Base-by-base conservation (phyloP, 2,329 filamentous ascomycete species). In the Aspergillus sp. region DNA sequence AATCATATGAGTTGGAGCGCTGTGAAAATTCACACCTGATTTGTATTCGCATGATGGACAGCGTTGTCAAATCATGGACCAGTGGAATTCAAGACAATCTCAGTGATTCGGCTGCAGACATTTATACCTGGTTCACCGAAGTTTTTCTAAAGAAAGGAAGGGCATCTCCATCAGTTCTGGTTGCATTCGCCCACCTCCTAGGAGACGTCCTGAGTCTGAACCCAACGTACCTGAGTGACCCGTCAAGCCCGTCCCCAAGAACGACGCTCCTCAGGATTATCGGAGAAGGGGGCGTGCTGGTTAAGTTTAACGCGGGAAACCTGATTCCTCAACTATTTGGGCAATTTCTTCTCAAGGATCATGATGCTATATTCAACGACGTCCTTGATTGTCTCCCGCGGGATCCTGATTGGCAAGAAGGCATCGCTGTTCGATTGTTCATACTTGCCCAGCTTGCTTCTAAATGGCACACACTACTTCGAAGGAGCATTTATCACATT, bases 401-500 rank as follows among this genome's bases (percentile, higher is more conserved):
- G 3, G 87, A 96, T 62, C 79, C 84, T 4, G 84, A 87, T 33
- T 88, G 87, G 73, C 76, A 82, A 12, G 93, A 97, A 73, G 93
- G 92, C 0, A 93, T 98, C 64, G 90, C 91, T 0, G 84, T 96
- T 62, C 87, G 95, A 6, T 77, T 98, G 3, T 84, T 90, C 61
- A 85, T 91, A 8, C 78, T 98, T 11, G 85, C 89, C 1, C 86
- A 87, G 55, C 78, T 99, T 57, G 95, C 90, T 23, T 90, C 91
- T 31, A 78, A 81, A 51, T 98, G 93, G 90, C 87, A 91, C 58
- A 96, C 93, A 0, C 81, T 98, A 19, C 81, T 97, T 44, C 88
- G 93, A 52, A 87, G 90, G 62, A 92, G 91, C 63, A 90, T 96
- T 17, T 99, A 97, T 71, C 90, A 95, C 72, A 92, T 98, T 21